Base-by-base conservation (phyloP, 768 basidiomycete genomes). In the Paxillus involutus region DNA sequence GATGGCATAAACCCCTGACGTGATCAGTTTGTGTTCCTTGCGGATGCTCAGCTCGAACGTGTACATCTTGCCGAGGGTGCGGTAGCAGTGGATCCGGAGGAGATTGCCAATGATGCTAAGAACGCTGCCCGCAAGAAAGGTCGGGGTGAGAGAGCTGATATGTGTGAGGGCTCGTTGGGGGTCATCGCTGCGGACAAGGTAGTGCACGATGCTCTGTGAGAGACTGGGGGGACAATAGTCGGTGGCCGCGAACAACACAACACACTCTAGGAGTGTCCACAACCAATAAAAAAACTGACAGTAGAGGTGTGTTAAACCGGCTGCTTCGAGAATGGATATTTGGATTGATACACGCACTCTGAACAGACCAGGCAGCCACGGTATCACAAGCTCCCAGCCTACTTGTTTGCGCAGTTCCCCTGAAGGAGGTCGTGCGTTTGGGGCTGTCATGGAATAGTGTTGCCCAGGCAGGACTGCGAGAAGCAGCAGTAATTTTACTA, bases 1-100 rank as follows among this genome's bases (percentile, higher is more conserved):
- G 21, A 61, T 26, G 1, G 56, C n/a, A 26, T 71, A 72, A 1
- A 64, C 64, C 2, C 67, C 68, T 0, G 30, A 49, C n/a, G 64
- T 71, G 14, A 71, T 42, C 19, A 71, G 57, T 26, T 32, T 58
- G 48, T 62, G 64, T 0, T 60, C 57, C 24, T 57, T 56, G 24
- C 57, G 52, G 11, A 68, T 14, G 32, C 60, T 58, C 14, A 61
- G 58, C 12, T 57, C 39, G 19, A 61, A 56, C 1, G 62, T 70
- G 24, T 58, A 70, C 24, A 51, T 43, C 1, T 40, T 46, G 1
- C 69, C 69, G 13, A 69, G 64, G 5, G 44, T 39, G 14, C 44
- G 55, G n/a, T 53, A 61, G 19, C 57, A 53, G 7, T 37, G 6
- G 2, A 55, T 1, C 6, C 60, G 58, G 19, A 60, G 29, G 21